phyloP scores from a whole-genome alignment of 257 asterid genomes.

The Nicotiana otophora region DNA sequence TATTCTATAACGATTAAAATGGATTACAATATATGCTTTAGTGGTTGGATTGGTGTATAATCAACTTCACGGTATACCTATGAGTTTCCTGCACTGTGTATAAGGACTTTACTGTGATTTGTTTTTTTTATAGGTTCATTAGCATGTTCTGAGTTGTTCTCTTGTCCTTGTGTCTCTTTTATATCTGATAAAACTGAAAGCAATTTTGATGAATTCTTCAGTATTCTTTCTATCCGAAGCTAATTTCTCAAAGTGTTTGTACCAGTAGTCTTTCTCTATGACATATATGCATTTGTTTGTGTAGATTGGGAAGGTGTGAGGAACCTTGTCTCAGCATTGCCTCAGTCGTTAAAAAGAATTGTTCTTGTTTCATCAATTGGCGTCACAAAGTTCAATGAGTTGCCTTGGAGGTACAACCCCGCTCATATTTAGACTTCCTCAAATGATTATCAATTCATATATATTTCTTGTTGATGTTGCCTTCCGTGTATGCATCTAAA shows the following conservation, averaged over 20 bases:
- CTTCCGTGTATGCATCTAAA: not conserved
- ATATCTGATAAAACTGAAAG: not conserved
- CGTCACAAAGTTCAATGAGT: conserved; percentile 77
- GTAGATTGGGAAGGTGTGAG: conserved; percentile 97
- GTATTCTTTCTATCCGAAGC: not conserved
- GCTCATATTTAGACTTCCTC: not conserved
- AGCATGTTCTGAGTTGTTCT: not conserved
- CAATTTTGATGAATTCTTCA: not conserved
- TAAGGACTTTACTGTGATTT: not conserved
- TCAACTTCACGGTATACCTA: not conserved
- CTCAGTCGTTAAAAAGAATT: conserved; percentile 62
- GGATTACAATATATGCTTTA: not conserved
- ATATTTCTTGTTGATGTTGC: not conserved
- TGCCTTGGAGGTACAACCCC: conserved; percentile 82
- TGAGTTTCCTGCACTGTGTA: not conserved
- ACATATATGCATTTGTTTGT: conserved; percentile 8
- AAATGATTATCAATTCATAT: not conserved
- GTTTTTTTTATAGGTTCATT: not conserved
- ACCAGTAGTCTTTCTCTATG: not conserved
- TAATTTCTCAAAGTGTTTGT: not conserved
- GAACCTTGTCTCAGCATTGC: conserved; percentile 74
- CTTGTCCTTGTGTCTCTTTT: not conserved
- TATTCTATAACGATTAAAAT: not conserved
- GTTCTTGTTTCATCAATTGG: conserved; percentile 92
- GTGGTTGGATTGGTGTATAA: not conserved